Percentiles rank a stretch among this genome's conserved stretches.
These are phyloP conservation scores for Dothistroma pini DNA, from an alignment of 2,329 filamentous ascomycete species.

Conservation along the genomic window DNA sequence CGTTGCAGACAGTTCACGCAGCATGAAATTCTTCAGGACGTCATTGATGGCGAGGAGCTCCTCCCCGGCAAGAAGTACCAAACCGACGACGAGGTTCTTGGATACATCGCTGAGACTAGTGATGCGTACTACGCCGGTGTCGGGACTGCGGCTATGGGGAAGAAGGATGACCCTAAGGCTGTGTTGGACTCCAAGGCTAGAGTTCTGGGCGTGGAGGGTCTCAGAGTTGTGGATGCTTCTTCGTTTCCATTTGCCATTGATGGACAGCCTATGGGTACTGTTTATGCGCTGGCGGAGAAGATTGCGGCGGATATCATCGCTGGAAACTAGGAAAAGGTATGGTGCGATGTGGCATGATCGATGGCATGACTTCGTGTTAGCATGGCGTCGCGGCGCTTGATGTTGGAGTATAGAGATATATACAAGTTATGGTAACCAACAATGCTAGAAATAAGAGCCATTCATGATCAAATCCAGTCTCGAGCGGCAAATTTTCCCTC, in stretches of 20 bases:
- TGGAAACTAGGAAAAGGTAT: background rate
- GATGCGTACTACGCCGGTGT: constrained; percentile 16
- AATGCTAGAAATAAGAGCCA: background rate
- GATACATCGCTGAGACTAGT: constrained; percentile 24
- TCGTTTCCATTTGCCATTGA: background rate
- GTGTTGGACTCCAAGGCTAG: constrained; percentile 36
- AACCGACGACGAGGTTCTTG: constrained; percentile 14
- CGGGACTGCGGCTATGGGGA: constrained; percentile 23
- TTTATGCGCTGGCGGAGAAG: constrained; percentile 7
- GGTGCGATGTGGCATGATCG: background rate
- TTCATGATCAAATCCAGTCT: background rate
- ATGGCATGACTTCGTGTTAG: background rate
- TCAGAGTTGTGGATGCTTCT: constrained; percentile 21
- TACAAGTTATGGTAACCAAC: background rate
- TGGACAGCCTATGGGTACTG: constrained; percentile 6
- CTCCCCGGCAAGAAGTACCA: constrained; percentile 18
- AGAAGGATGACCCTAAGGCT: constrained; percentile 25
- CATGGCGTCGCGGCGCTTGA: background rate
- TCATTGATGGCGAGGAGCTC: constrained; percentile 15
- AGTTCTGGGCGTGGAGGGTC: constrained; percentile 35
- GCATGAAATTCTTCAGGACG: constrained; percentile 26
- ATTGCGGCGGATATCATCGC: constrained; percentile 1
- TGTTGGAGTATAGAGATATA: too few relatives aligned
- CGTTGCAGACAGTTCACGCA: constrained; percentile 32
- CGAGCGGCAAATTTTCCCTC: too few relatives aligned